Evolutionary conservation across 805 yeast genomes (phyloP).

Genomic region (Clavispora asparagi): DNA sequence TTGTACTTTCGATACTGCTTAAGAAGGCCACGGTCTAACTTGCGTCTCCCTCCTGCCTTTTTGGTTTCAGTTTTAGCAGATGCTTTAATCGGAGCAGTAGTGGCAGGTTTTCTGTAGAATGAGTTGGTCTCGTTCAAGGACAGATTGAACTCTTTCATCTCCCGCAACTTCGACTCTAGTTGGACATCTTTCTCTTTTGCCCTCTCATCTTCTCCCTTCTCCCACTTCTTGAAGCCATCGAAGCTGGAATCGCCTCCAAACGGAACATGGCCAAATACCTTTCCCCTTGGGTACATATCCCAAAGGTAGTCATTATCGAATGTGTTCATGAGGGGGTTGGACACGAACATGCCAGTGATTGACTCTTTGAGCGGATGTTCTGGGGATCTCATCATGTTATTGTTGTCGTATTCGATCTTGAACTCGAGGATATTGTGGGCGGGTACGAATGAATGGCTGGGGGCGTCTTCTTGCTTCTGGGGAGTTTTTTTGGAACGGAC

Average conservation of each 20-base stretch:
- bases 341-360: slow-evolving; percentile 34
- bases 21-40: slow-evolving; percentile 31
- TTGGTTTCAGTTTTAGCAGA: background rate
- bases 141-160: slow-evolving; percentile 18
- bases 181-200: slow-evolving; percentile 12
- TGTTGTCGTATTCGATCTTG: background rate
- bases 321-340: slow-evolving; percentile 29
- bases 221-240: slow-evolving; percentile 33
- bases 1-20: slow-evolving; percentile 22
- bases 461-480: too few relatives aligned
- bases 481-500: background rate
- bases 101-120: slow-evolving; percentile 15
- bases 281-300: slow-evolving; percentile 32
- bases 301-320: slow-evolving; percentile 38
- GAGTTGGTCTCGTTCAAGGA: slow-evolving; percentile 20
- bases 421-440: slow-evolving; percentile 1
- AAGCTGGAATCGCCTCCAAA: slow-evolving; percentile 21
- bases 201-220: slow-evolving; percentile 20
- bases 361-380: slow-evolving; percentile 33
- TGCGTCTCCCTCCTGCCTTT: slow-evolving; percentile 22
- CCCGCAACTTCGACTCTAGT: slow-evolving; percentile 10
- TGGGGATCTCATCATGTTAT: background rate
- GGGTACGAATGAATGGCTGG: background rate
- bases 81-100: background rate
- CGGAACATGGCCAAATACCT: slow-evolving; percentile 31